A percentile compares a stretch with the other conserved stretches of the same genome.
These are phyloP conservation scores for Diaporthe nobilis DNA, from an alignment of 2,329 filamentous ascomycete genomes.

Conservation along the genomic window DNA sequence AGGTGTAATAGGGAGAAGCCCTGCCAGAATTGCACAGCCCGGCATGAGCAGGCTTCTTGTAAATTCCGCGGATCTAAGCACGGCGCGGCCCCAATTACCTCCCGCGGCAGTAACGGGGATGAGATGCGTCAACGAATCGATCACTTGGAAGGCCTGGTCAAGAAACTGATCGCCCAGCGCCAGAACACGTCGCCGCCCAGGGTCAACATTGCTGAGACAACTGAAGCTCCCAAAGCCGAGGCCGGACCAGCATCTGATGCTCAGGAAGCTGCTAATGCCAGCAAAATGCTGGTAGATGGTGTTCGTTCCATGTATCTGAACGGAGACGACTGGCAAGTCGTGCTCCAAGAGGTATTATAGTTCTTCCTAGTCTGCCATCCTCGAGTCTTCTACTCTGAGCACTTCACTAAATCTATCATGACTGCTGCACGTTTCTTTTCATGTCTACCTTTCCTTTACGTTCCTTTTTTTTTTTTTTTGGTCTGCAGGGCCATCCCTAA, in stretches of 20 bases:
- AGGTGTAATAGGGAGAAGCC: conserved; percentile 50
- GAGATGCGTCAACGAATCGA: conserved; percentile 46
- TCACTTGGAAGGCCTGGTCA: conserved; percentile 44
- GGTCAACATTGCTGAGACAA: not conserved
- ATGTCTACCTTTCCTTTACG: not conserved
- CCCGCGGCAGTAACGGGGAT: conserved; percentile 26
- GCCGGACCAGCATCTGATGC: not conserved
- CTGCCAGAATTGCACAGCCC: conserved; percentile 48
- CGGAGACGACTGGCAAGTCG: conserved; percentile 46
- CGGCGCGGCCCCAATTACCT: not conserved
- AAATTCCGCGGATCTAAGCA: conserved; percentile 45
- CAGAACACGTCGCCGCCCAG: conserved; percentile 7
- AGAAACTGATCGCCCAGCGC: conserved; percentile 42
- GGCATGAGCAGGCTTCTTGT: conserved; percentile 44
- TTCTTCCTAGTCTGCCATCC: too few relatives aligned
- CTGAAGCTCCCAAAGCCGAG: not conserved
- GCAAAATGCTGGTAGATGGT: conserved; percentile 45
- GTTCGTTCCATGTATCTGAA: conserved; percentile 45
- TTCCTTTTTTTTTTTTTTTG: too few relatives aligned
- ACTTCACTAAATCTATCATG: not conserved
- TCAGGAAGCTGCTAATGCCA: conserved; percentile 2
- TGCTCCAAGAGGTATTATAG: conserved; percentile 46
- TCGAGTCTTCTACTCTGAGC: not conserved
- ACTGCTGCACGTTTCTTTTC: not conserved
- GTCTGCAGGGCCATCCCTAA: not conserved